Conservation (phyloP, 768 basidiomycete species). For the Termitomyces sp. region DNA sequence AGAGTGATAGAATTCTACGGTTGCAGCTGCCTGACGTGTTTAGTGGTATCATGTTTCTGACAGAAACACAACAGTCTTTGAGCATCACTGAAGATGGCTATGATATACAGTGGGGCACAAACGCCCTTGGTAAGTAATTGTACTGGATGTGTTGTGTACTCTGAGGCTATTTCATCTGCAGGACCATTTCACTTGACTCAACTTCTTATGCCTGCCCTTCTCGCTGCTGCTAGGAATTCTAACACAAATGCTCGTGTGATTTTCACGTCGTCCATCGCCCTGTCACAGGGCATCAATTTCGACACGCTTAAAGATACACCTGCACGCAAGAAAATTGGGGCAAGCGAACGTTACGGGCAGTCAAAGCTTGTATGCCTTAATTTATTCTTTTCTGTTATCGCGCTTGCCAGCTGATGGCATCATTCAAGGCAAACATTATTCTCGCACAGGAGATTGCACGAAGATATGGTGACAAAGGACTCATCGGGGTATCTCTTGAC, state of each 20-base stretch:
- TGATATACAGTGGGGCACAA: slow-evolving; percentile 57
- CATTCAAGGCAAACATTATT: slow-evolving; percentile 40
- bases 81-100: slow-evolving; percentile 43
- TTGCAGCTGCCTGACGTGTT: neutral
- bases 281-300: slow-evolving; percentile 21
- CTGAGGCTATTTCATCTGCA: neutral
- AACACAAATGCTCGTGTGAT: slow-evolving; percentile 46
- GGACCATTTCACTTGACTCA: slow-evolving; percentile 33
- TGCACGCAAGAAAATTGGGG: slow-evolving; percentile 20
- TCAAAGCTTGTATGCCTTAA: slow-evolving; percentile 42
- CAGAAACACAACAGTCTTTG: slow-evolving; percentile 1
- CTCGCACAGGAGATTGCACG: slow-evolving; percentile 43
- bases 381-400: neutral
- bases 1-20: slow-evolving; percentile 16
- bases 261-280: slow-evolving; percentile 39
- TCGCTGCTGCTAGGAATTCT: slow-evolving; percentile 33
- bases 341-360: slow-evolving; percentile 26
- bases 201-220: slow-evolving; percentile 46
- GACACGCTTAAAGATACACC: slow-evolving; percentile 37
- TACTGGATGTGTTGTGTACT: neutral
- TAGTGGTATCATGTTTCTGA: slow-evolving; percentile 46
- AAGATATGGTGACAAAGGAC: slow-evolving; percentile 42
- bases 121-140: slow-evolving; percentile 44
- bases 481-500: slow-evolving; percentile 43
- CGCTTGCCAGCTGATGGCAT: neutral